phyloP scores from a whole-genome alignment of 2,329 filamentous ascomycete species.

The Nothophaeocryptopus gaeumannii region DNA sequence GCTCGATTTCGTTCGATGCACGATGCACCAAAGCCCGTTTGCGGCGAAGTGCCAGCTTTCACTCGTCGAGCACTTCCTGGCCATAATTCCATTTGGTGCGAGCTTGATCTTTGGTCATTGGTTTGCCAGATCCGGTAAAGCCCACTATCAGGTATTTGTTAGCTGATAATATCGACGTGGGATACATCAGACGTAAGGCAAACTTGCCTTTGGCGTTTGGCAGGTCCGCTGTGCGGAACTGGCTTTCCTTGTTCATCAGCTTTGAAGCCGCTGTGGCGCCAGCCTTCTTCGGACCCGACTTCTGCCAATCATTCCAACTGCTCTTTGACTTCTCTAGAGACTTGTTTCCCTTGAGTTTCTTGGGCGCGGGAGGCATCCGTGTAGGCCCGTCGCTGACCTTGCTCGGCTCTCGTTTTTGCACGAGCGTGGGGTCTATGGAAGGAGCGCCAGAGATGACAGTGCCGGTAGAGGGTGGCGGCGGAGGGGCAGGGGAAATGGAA shows the following conservation, averaged over 20 bases:
- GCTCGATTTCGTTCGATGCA: background rate
- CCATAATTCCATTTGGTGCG: constrained; percentile 30
- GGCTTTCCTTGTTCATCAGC: constrained; percentile 28
- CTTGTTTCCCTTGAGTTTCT: constrained; percentile 84
- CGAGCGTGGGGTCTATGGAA: constrained; percentile 63
- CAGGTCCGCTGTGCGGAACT: constrained; percentile 68
- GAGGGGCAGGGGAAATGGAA: constrained; percentile 22
- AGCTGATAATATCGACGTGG: background rate
- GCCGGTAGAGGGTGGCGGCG: constrained; percentile 41
- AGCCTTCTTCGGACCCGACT: constrained; percentile 55
- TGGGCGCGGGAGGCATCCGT: constrained; percentile 52
- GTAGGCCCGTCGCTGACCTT: constrained; percentile 59
- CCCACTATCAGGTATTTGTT: constrained; percentile 63
- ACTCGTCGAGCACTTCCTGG: constrained; percentile 23
- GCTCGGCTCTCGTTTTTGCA: constrained; percentile 60
- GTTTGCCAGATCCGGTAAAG: constrained; percentile 90
- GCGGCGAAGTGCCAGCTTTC: background rate
- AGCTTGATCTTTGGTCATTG: constrained; percentile 80
- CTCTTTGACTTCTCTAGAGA: constrained; percentile 86
- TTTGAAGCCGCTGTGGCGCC: constrained; percentile 22
- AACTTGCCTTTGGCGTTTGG: constrained; percentile 76
- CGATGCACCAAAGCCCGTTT: background rate
- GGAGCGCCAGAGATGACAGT: constrained; percentile 65
- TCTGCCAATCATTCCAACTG: constrained; percentile 92
- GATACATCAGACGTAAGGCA: constrained; percentile 9